These are phyloP conservation scores for Fomitopsis pinicola DNA, from an alignment of 1,284 basidiomycete genomes.

Conservation along the genomic window DNA sequence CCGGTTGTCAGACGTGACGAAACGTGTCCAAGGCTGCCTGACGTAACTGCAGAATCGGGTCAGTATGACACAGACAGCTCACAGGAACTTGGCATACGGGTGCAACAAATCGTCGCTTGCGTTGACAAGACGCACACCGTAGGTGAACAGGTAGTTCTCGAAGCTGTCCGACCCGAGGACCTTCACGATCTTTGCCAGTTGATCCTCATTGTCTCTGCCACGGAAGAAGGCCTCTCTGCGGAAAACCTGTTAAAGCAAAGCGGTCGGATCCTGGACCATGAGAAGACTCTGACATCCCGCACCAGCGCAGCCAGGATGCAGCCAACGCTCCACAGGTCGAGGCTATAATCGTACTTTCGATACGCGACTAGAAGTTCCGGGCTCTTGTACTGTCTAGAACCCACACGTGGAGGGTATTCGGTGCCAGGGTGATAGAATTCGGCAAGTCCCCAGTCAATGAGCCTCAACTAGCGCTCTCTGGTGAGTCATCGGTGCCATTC, in stretches of 20 bases:
- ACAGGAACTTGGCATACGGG: conserved; percentile 33
- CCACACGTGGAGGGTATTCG: conserved; percentile 86
- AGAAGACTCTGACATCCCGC: conserved; percentile 18
- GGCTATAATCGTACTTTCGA: conserved; percentile 81
- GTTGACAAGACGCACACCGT: conserved; percentile 74
- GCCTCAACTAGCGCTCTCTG: conserved; percentile 46
- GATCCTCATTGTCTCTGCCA: conserved; percentile 87
- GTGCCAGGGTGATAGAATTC: conserved; percentile 89
- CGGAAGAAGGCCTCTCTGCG: conserved; percentile 90
- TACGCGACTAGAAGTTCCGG: conserved; percentile 87
- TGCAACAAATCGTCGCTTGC: conserved; percentile 65
- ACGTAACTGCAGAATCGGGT: conserved; percentile 46
- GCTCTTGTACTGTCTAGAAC: conserved; percentile 88
- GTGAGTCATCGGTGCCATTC: not conserved
- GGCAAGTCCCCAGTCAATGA: conserved; percentile 92
- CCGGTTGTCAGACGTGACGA: conserved; percentile 71
- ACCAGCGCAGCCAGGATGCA: conserved; percentile 90
- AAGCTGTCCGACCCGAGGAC: conserved; percentile 85
- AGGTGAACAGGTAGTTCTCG: conserved; percentile 67
- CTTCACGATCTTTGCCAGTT: conserved; percentile 83
- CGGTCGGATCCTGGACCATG: not conserved
- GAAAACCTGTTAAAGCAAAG: conserved; percentile 55
- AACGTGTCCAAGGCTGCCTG: conserved; percentile 73
- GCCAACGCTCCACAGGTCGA: conserved; percentile 87
- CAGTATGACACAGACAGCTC: not conserved